Base-by-base conservation (phyloP, 495 filamentous ascomycete species). In the Penicillium ucsense region DNA sequence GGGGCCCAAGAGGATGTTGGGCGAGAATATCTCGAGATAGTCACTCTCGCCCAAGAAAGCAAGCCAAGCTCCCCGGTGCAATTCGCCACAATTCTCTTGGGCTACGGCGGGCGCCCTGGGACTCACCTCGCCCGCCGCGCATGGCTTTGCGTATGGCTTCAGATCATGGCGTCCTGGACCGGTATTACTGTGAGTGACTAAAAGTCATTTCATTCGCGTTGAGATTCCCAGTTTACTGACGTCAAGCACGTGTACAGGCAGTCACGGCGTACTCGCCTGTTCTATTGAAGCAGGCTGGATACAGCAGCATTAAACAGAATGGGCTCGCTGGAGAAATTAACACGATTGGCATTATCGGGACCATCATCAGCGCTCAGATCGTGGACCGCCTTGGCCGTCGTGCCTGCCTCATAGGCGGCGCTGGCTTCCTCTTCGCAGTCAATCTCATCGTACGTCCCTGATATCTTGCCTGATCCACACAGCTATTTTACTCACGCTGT, bases 131-230 rank as follows among this genome's bases (percentile, higher is more conserved):
- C 65, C 6, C 62, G 71, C 8, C 60, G 73, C 34, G 73, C 71
- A 28, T 74, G 70, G 71, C 51, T 74, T 8, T 73, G 69, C 53
- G 50, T 78, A 27, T 76, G 67, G 62, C 66, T 79, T 6, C 76
- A 80, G 41, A 77, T 77, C 36, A 79, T 77, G 73, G 70, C 62
- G 0, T 69, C 64, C 3, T 76, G 72, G 72, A 73, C 72, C 0
- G 71, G 72, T 27, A 75, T 76, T 43, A 72, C 72, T 28, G 73
- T 71, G 46, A 52, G 66, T 34, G 45, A 6, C 12, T 9, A 8
- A 30, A 30, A 5, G 4, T 8, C 9, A 41, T 5, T 5, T 1
- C 45, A 33, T 32, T 33, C 20, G 20, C 20, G 2, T 20, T 20
- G 20, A 2, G 20, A 20, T 20, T 20, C 20, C 20, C 20, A 20